Evolutionary conservation across 176 grass and related monocot species (phyloP).

Genomic region (Triticum turgidum): DNA sequence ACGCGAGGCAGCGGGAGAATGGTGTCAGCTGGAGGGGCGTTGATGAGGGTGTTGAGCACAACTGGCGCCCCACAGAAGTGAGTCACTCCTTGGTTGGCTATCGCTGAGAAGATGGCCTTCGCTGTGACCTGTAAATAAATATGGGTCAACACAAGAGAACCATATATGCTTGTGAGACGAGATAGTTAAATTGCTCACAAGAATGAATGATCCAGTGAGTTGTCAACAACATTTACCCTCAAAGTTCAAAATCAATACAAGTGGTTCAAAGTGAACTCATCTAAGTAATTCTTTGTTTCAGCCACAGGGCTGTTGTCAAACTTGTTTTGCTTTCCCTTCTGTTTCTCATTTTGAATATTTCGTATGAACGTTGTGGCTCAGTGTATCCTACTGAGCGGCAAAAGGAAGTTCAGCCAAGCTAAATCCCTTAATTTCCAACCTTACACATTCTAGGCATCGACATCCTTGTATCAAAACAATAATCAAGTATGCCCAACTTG

Average conservation of each 20-base stretch:
- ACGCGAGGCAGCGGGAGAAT: conserved; percentile 72
- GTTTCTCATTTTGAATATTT: not conserved
- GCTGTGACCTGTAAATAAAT: conserved; percentile 64
- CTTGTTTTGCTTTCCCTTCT: not conserved
- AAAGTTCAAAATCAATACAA: conserved; percentile 3
- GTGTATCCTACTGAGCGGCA: too few species aligned
- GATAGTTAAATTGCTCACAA: not conserved
- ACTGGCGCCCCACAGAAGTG: conserved; percentile 92
- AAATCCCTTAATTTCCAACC: not conserved
- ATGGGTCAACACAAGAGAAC: not conserved
- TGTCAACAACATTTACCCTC: not conserved
- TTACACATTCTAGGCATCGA: not conserved
- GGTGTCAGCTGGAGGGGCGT: conserved; percentile 69
- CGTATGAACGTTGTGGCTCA: not conserved
- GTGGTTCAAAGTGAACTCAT: not conserved
- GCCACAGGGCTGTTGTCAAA: not conserved
- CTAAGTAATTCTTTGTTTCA: not conserved
- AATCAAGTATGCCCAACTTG: conserved; percentile 11
- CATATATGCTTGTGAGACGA: not conserved
- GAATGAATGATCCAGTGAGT: not conserved
- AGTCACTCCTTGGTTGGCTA: conserved; percentile 80
- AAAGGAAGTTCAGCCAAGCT: not conserved
- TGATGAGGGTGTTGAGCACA: conserved; percentile 83
- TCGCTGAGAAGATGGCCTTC: conserved; percentile 82
- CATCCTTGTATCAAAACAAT: not conserved